Evolutionary conservation across 331 rosid species (phyloP).

Genomic region (Arachis monticola): DNA sequence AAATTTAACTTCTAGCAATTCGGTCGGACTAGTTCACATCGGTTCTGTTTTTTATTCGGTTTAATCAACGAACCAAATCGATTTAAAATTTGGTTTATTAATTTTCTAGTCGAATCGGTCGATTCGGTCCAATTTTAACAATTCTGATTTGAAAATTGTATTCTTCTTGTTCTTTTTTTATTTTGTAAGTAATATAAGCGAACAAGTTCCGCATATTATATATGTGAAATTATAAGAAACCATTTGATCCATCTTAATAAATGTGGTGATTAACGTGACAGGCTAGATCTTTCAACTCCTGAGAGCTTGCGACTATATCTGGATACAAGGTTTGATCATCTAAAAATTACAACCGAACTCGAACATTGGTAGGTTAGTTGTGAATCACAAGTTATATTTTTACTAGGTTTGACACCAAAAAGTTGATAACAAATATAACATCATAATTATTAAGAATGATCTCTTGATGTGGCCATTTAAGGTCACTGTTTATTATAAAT

Average conservation of each 20-base stretch:
- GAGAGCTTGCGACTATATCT: slow-evolving; percentile 93
- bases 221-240: slow-evolving; percentile 90
- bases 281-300: slow-evolving; percentile 89
- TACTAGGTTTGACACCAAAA: neutral
- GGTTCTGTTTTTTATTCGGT: too few species aligned
- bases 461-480: too few species aligned
- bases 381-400: neutral
- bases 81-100: too few species aligned
- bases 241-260: slow-evolving; percentile 87
- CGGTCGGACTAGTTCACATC: too few species aligned
- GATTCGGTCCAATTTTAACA: too few species aligned
- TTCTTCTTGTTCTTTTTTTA: slow-evolving; percentile 51
- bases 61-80: too few species aligned
- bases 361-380: slow-evolving; percentile 91
- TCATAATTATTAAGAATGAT: neutral
- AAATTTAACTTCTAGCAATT: too few species aligned
- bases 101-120: too few species aligned
- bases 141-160: too few species aligned
- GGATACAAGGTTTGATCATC: slow-evolving; percentile 96
- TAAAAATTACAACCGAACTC: slow-evolving; percentile 91
- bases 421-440: neutral
- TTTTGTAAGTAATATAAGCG: slow-evolving; percentile 94
- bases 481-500: too few species aligned
- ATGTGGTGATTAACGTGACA: slow-evolving; percentile 91
- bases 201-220: slow-evolving; percentile 77